Evolutionary conservation across 768 basidiomycete species (phyloP).

Genomic region (Mycena olivaceomarginata): DNA sequence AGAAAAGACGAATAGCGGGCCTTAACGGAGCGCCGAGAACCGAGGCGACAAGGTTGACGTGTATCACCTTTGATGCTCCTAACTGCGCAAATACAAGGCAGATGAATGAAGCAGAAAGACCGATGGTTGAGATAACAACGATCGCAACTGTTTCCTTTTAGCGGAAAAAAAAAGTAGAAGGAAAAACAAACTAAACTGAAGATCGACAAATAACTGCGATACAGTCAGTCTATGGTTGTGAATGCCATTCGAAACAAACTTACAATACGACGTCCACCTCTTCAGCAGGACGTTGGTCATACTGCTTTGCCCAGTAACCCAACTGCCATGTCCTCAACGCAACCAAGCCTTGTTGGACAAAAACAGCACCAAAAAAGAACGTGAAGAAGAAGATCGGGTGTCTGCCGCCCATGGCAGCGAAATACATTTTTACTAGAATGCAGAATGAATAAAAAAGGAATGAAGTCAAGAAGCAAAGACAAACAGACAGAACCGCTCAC

Average conservation of each 20-base stretch:
- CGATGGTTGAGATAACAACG: constrained; percentile 45
- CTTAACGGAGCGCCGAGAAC: constrained; percentile 68
- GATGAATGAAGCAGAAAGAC: constrained; percentile 51
- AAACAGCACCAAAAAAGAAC: constrained; percentile 36
- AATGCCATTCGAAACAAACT: neutral
- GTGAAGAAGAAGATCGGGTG: constrained; percentile 42
- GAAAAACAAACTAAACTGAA: constrained; percentile 10
- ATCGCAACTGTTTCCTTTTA: constrained; percentile 41
- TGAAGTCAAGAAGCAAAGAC: constrained; percentile 10
- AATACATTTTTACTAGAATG: constrained; percentile 52
- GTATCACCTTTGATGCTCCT: constrained; percentile 64
- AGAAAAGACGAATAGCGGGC: constrained; percentile 42
- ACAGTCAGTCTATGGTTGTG: neutral
- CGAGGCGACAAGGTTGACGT: constrained; percentile 59
- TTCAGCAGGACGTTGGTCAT: constrained; percentile 30
- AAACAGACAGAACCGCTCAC: constrained; percentile 63
- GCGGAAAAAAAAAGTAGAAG: neutral
- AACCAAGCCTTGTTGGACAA: constrained; percentile 27
- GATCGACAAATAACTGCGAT: constrained; percentile 18
- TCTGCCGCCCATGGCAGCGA: constrained; percentile 39
- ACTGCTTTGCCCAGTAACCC: constrained; percentile 47
- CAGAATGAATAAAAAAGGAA: constrained; percentile 43
- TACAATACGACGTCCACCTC: constrained; percentile 37
- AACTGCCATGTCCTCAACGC: constrained; percentile 44
- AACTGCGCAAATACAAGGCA: constrained; percentile 59